Evolutionary conservation across 345 rosid species (phyloP).

Genomic region (Hibiscus mutabilis): DNA sequence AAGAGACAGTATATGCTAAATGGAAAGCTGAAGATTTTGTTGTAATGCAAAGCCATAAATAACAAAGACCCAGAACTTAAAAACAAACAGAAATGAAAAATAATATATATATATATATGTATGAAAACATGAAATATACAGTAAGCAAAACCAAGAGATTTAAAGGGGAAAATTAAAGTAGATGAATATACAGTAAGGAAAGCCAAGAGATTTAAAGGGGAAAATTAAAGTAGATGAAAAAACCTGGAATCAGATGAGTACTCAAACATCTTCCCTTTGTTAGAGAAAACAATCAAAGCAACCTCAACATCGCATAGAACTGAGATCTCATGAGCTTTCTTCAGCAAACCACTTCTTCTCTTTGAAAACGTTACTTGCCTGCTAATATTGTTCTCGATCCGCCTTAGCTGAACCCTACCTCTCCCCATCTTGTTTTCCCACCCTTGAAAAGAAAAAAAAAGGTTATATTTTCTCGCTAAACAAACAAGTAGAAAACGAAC

Average conservation of each 20-base stretch:
- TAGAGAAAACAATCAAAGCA: conserved; percentile 48
- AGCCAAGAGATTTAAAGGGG: not conserved
- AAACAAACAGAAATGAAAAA: conserved; percentile 5
- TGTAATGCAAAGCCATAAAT: conserved; percentile 9
- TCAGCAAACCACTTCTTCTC: not conserved
- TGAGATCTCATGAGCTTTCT: not conserved
- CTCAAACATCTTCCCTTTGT: conserved; percentile 52
- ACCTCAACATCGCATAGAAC: not conserved
- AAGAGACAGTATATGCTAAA: not conserved
- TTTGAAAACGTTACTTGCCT: conserved; percentile 61
- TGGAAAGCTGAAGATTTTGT: conserved; percentile 1
- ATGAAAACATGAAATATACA: conserved; percentile 9
- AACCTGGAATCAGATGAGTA: conserved; percentile 49
- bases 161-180: not conserved
- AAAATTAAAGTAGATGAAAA: not conserved
- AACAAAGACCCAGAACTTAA: conserved; percentile 1
- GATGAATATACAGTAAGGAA: not conserved
- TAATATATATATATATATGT: not conserved
- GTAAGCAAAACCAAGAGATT: not conserved
- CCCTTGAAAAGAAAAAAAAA: not conserved
- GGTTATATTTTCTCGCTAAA: not conserved
- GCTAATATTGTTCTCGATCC: conserved; percentile 65
- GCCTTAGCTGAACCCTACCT: conserved; percentile 50
- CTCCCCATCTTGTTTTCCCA: conserved; percentile 13
- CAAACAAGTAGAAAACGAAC: not conserved